A percentile compares a stretch with the other conserved stretches of the same genome.
Conservation (phyloP, 2,329 filamentous ascomycete species). For the Colletotrichum spinosum region DNA sequence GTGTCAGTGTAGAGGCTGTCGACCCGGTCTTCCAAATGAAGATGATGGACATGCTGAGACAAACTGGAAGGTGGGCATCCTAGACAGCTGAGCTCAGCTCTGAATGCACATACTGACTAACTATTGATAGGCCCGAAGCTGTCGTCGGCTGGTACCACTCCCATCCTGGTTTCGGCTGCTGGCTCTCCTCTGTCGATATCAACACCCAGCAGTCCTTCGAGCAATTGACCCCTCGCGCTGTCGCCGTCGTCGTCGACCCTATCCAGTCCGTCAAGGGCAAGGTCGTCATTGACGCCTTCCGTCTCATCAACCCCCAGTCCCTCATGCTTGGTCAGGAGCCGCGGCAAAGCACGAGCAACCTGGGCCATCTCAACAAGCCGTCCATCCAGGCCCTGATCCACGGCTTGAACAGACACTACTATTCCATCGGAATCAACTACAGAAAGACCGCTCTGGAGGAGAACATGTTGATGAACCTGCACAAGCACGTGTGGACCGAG, state of each 20-base stretch:
- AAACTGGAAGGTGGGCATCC: slow-evolving; percentile 89
- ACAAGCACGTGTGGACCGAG: slow-evolving; percentile 99
- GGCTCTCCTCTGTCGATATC: slow-evolving; percentile 98
- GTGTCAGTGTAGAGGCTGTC: slow-evolving; percentile 97
- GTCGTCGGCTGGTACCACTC: slow-evolving; percentile 99
- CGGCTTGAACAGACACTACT: slow-evolving; percentile 98
- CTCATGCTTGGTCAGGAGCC: slow-evolving; percentile 98
- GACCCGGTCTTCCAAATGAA: slow-evolving; percentile 99
- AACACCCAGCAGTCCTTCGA: slow-evolving; percentile 99
- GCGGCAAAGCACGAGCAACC: slow-evolving; percentile 95
- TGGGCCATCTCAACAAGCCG: slow-evolving; percentile 98
- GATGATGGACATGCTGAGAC: slow-evolving; percentile 99
- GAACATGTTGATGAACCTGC: slow-evolving; percentile 99
- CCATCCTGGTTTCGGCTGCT: slow-evolving; percentile 98
- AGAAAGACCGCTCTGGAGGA: slow-evolving; percentile 97
- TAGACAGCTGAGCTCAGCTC: slow-evolving; percentile 15
- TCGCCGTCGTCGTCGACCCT: slow-evolving; percentile 97
- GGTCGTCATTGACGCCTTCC: slow-evolving; percentile 99
- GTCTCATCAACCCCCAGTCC: slow-evolving; percentile 96
- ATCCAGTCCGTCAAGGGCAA: slow-evolving; percentile 99
- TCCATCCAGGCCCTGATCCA: slow-evolving; percentile 99
- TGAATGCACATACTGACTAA: slow-evolving; percentile 22
- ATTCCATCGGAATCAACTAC: slow-evolving; percentile 98
- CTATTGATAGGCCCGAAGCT: slow-evolving; percentile 80
- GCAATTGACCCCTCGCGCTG: slow-evolving; percentile 94